A percentile compares a stretch with the other conserved stretches of the same genome.
phyloP scores from a whole-genome alignment of 164 flowering plant genomes.

The Amborella trichopoda region DNA sequence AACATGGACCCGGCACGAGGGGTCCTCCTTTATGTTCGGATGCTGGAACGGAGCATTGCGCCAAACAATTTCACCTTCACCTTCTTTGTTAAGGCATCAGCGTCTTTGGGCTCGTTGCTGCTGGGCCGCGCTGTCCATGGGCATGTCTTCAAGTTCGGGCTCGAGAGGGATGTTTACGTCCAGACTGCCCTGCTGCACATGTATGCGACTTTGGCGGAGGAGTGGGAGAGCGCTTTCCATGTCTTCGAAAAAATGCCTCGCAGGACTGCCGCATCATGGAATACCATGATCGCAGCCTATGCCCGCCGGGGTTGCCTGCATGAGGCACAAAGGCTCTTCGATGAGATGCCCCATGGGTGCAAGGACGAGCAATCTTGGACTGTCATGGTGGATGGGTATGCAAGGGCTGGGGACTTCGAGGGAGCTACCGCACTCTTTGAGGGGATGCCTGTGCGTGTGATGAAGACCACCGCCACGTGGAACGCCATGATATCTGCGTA shows the following conservation, averaged over 20 bases:
- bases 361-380: conserved; percentile 22
- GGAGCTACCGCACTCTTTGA: conserved; percentile 10
- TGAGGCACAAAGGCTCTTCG: conserved; percentile 10
- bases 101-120: background rate
- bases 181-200: conserved; percentile 15
- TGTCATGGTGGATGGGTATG: conserved; percentile 21
- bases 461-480: conserved; percentile 18
- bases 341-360: conserved; percentile 19
- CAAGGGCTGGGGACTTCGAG: conserved; percentile 11
- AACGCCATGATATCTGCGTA: conserved; percentile 19
- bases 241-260: conserved; percentile 15
- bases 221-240: conserved; percentile 5
- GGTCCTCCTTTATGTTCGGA: conserved; percentile 3
- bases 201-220: conserved; percentile 10
- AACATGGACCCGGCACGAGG: conserved; percentile 1
- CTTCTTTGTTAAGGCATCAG: conserved; percentile 15
- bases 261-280: conserved; percentile 17
- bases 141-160: conserved; percentile 14
- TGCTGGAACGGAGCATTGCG: conserved; percentile 7
- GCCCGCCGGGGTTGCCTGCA: conserved; percentile 8
- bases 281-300: conserved; percentile 19
- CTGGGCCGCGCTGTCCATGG: conserved; percentile 15
- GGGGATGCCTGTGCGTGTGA: conserved; percentile 12
- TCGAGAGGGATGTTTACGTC: conserved; percentile 12
- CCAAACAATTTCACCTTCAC: conserved; percentile 22